Evolutionary conservation across 805 yeast genomes (phyloP).

Genomic region (Brettanomyces bruxellensis): DNA sequence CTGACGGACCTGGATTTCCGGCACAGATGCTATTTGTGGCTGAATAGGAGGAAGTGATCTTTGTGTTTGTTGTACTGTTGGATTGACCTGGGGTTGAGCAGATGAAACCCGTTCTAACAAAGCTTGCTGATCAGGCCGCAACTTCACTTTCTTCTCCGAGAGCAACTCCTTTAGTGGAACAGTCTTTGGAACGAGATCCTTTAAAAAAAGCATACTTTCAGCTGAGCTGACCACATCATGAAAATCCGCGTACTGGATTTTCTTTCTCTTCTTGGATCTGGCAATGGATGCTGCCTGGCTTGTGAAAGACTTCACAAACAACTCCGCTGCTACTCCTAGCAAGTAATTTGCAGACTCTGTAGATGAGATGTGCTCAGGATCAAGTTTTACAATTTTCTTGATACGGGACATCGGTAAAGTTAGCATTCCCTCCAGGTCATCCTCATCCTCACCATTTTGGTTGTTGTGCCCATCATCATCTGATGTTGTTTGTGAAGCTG

Average conservation of each 20-base stretch:
- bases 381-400: slow-evolving; percentile 64
- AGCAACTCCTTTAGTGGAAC: slow-evolving; percentile 41
- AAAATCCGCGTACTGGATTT: slow-evolving; percentile 62
- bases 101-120: slow-evolving; percentile 2
- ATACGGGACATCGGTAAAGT: slow-evolving; percentile 57
- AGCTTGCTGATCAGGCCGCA: slow-evolving; percentile 9
- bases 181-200: slow-evolving; percentile 60
- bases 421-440: slow-evolving; percentile 9
- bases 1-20: no score
- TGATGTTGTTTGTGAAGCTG: background rate
- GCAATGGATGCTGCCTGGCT: slow-evolving; percentile 65
- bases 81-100: background rate
- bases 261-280: slow-evolving; percentile 56
- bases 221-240: slow-evolving; percentile 50
- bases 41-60: background rate
- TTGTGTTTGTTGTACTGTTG: background rate
- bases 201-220: slow-evolving; percentile 54
- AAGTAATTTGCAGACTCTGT: slow-evolving; percentile 68
- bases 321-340: slow-evolving; percentile 69
- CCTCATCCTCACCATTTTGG: background rate
- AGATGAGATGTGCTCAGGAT: slow-evolving; percentile 61
- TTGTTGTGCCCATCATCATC: background rate
- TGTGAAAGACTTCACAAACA: slow-evolving; percentile 59
- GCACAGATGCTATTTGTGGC: background rate
- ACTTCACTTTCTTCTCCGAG: slow-evolving; percentile 30